phyloP scores from a whole-genome alignment of 768 basidiomycete species.

The Suillus clintonianus region DNA sequence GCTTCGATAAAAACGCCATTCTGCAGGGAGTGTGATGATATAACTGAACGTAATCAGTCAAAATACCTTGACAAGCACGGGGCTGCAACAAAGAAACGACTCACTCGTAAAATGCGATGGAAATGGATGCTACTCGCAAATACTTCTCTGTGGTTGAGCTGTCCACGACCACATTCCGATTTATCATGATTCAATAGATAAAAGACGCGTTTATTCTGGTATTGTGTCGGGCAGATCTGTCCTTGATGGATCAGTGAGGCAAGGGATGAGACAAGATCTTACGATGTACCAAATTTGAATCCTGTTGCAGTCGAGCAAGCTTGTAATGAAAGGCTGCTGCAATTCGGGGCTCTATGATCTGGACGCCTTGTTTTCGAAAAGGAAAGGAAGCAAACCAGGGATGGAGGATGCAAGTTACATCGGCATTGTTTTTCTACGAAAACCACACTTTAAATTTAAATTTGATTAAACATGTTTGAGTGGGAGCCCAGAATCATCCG shows the following conservation, averaged over 20 bases:
- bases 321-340: neutral
- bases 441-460: neutral
- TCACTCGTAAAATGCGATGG: slow-evolving; percentile 42
- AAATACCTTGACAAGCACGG: neutral
- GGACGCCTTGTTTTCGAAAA: neutral
- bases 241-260: neutral
- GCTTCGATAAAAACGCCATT: slow-evolving; percentile 33
- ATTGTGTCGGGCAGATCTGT: neutral
- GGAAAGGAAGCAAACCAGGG: neutral
- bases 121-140: slow-evolving; percentile 36
- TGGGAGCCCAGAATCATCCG: neutral
- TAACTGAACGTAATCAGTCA: slow-evolving; percentile 19
- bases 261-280: neutral
- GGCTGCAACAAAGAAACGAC: slow-evolving; percentile 1
- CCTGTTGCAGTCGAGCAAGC: neutral
- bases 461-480: neutral
- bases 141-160: slow-evolving; percentile 25
- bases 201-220: neutral
- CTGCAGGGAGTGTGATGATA: slow-evolving; percentile 33
- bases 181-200: neutral
- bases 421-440: neutral
- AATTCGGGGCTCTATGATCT: neutral
- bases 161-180: neutral
- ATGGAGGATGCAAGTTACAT: neutral
- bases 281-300: neutral